These are phyloP conservation scores for Casuarina glauca DNA, from an alignment of 306 rosid species.

Conservation along the genomic window DNA sequence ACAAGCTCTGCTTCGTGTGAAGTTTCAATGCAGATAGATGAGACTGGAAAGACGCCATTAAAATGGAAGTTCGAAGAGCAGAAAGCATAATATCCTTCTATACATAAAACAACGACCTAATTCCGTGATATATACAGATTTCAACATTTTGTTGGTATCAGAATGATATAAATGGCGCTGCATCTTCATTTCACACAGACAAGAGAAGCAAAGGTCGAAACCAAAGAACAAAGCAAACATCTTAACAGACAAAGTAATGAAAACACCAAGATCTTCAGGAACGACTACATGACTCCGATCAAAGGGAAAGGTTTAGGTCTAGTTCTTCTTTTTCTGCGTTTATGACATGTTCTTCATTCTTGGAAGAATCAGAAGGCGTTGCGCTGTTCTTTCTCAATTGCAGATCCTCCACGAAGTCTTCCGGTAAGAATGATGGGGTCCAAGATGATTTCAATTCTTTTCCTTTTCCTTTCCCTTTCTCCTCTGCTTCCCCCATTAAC, in stretches of 20 bases:
- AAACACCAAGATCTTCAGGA: no score
- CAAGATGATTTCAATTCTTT: neutral
- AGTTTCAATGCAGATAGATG: no score
- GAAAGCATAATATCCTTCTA: no score
- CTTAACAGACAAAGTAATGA: no score
- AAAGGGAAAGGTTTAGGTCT: neutral
- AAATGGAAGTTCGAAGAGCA: no score
- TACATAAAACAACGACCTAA: no score
- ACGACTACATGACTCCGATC: neutral
- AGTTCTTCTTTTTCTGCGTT: neutral
- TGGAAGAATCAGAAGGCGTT: constrained; percentile 1
- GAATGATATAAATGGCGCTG: no score
- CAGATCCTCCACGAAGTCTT: constrained; percentile 5
- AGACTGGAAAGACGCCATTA: no score
- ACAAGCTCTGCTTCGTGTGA: no score
- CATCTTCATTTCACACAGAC: no score
- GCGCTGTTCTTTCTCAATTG: neutral
- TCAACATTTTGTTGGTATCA: no score
- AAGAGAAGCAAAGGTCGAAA: neutral
- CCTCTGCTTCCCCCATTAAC: neutral
- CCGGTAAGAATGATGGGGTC: neutral
- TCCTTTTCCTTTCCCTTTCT: neutral
- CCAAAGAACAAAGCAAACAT: neutral
- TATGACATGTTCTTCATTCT: neutral
- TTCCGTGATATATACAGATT: no score